Percentiles rank a stretch among this genome's conserved stretches.
Conservation (phyloP, 2,329 filamentous ascomycete species). For the Cladosporium sp. region DNA sequence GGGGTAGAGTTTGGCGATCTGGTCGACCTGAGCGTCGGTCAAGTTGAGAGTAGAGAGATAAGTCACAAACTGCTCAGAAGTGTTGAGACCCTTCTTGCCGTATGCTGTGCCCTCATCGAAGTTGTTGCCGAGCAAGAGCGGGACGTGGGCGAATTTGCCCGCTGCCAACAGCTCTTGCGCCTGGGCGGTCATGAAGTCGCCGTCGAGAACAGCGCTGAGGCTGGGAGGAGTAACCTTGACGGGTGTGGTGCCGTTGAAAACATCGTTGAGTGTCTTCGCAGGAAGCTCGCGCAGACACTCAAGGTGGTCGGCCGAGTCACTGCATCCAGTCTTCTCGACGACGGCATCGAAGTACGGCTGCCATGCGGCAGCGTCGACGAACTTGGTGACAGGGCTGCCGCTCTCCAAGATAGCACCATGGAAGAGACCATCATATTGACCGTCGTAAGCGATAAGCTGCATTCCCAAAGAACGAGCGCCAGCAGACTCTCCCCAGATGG, state of each 20-base stretch:
- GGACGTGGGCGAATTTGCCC: slow-evolving; percentile 28
- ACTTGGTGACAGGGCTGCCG: slow-evolving; percentile 25
- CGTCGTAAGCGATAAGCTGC: slow-evolving; percentile 39
- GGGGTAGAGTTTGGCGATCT: slow-evolving; percentile 9
- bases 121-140: slow-evolving; percentile 31
- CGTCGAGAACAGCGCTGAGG: slow-evolving; percentile 13
- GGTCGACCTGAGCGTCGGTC: not conserved
- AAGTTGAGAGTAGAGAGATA: slow-evolving; percentile 5
- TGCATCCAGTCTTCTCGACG: slow-evolving; percentile 59
- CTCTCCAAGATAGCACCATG: slow-evolving; percentile 45
- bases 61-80: slow-evolving; percentile 25
- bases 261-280: slow-evolving; percentile 23
- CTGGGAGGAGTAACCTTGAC: slow-evolving; percentile 5
- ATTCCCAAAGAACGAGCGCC: slow-evolving; percentile 52
- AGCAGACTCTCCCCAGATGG: slow-evolving; percentile 71
- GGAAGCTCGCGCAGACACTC: slow-evolving; percentile 59
- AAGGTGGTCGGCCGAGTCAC: slow-evolving; percentile 55
- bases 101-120: slow-evolving; percentile 31
- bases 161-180: slow-evolving; percentile 1
- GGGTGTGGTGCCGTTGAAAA: slow-evolving; percentile 24
- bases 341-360: slow-evolving; percentile 64
- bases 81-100: slow-evolving; percentile 28
- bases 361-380: slow-evolving; percentile 14
- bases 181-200: slow-evolving; percentile 14
- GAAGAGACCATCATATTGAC: slow-evolving; percentile 43